Base-by-base conservation (phyloP, 768 basidiomycete species). In the Lepiota brunneoincarnata region DNA sequence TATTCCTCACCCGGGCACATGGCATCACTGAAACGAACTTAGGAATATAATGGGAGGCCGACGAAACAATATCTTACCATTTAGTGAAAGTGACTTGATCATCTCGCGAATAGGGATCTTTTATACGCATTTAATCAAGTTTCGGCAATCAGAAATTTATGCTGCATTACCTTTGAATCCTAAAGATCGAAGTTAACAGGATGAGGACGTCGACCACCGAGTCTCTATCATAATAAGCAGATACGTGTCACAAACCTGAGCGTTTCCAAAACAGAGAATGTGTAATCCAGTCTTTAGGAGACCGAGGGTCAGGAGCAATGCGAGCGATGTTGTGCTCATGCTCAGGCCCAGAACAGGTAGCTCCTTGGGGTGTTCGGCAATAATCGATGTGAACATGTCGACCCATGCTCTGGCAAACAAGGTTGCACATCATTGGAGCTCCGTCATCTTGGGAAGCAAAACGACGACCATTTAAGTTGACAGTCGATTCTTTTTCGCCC, bases 391-490 rank as follows among this genome's bases (percentile, higher is more conserved):
- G 84, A 1, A 69, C 67, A 47, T 86, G 84, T 17, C 85, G 65
- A 0, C 83, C 84, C 66, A 84, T 69, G 11, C 77, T 67, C 1
- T 74, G 71, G 57, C 82, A 86, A 24, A 81, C 63, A n/a, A 84
- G 69, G 44, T 74, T 83, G 59, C 84, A 85, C 71, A 85, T 73
- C 79, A 84, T 81, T 0, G 83, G 83, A 0, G 81, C 82, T 6
- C 84, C 82, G 39, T 80, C 78, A 47, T 83, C 81, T 18, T 75
- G 72, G 0, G 75, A 58, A 14, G 73, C 79, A 61, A 82, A 86
- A 55, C 73, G 78, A 52, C 75, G 75, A 2, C 84, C 83, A 53
- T 78, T 75, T 3, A 84, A n/a, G n/a, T n/a, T n/a, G n/a, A n/a
- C n/a, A n/a, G n/a, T n/a, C n/a, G n/a, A n/a, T n/a, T n/a, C n/a